Conservation (phyloP, 106 monocot species). For the Platanthera guangdongensis region DNA sequence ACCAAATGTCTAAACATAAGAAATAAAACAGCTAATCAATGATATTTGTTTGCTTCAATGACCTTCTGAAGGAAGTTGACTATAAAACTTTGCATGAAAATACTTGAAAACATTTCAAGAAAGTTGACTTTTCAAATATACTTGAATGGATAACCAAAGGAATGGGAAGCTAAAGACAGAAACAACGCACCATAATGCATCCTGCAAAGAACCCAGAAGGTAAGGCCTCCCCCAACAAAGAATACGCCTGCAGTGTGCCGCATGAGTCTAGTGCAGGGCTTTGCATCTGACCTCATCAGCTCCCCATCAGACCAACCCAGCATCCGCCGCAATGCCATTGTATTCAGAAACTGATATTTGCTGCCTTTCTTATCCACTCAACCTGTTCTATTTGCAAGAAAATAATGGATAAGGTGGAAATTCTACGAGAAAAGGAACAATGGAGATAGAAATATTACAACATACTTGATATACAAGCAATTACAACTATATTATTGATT, state of each 20-base stretch:
- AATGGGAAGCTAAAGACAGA: neutral
- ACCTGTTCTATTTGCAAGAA: neutral
- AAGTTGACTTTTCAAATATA: too few relatives aligned
- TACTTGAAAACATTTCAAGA: too few relatives aligned
- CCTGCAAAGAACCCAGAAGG: slow-evolving; percentile 60
- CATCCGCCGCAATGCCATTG: slow-evolving; percentile 42
- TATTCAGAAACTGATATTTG: neutral
- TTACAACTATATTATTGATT: too few relatives aligned
- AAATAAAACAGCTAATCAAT: too few relatives aligned
- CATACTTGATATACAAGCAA: too few relatives aligned
- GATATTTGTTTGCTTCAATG: too few relatives aligned
- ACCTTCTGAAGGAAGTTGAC: too few relatives aligned
- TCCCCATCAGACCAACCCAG: slow-evolving; percentile 60
- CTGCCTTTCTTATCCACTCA: neutral
- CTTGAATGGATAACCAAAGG: neutral
- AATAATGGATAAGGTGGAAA: neutral
- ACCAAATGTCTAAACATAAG: too few relatives aligned
- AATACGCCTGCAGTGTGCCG: slow-evolving; percentile 50
- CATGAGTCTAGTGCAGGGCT: slow-evolving; percentile 48
- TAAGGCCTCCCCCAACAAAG: slow-evolving; percentile 41
- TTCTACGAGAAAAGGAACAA: neutral
- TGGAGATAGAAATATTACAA: too few relatives aligned
- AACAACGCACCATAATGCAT: slow-evolving; percentile 36
- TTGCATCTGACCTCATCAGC: slow-evolving; percentile 58
- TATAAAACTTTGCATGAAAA: too few relatives aligned